Evolutionary conservation across 768 basidiomycete species (phyloP), one percentile per base, ranked within the genome.

Genomic region (Hericium coralloides): DNA sequence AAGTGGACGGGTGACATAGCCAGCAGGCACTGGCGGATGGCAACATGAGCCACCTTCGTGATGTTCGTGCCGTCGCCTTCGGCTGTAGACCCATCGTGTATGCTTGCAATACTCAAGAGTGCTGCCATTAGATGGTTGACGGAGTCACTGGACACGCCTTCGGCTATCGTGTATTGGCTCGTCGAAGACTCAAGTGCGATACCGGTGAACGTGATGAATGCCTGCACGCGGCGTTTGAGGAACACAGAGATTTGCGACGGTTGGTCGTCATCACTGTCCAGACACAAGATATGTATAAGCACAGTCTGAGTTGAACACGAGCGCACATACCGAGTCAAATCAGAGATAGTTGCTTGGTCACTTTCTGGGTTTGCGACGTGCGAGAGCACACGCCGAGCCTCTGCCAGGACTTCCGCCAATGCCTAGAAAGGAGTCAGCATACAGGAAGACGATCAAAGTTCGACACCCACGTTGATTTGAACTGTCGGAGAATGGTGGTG

Each of bases 1-100:
- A 95, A 95, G 62, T 86, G 81, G 31, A 72, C 67, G 2, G 85
- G 92, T 8, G 86, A 78, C 72, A 95, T 84, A 45, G 83, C 78
- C 22, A 69, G 74, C 53, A 92, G 76, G 59, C 38, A 64, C 22
- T 38, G 60, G n/a, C 41, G 45, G 39, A 64, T 57, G 12, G 62
- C 53, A 4, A 53, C 12, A 36, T 59, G 62, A 23, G 62, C 63
- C 12, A 53, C 58, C 50, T 45, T 49, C 15, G 49, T 38, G n/a
- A 64, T 38, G 23, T 54, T 59, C 22, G 8, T 57, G 7, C 25
- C 18, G 15, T 59, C 57, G n/a, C 56, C 59, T 52, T 75, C 76
- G 9, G 67, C 43, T 12, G 61, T 60, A 1, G 63, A 60, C 15
- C 65, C 69, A 17, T 63, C 66, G 3, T 70, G 70, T 14, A 72